Percentiles rank a stretch among this genome's conserved stretches.
phyloP scores from a whole-genome alignment of 139 green algal species.

The Micractinium conductrix region DNA sequence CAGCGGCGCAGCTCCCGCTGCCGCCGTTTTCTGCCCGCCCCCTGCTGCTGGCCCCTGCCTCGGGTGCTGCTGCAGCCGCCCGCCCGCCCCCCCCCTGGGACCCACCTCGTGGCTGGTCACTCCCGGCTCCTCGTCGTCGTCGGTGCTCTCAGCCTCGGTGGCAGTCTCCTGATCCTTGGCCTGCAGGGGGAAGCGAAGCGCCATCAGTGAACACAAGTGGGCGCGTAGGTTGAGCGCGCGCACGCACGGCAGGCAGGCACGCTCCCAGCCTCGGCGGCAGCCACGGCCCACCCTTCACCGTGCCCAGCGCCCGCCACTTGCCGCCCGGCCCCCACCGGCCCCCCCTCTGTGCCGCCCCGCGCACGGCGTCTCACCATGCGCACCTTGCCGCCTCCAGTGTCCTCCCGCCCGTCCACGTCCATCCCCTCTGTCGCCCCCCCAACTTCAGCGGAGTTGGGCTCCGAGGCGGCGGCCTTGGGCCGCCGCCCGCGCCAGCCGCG shows the following conservation, averaged over 20 bases:
- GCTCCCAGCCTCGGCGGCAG: background rate
- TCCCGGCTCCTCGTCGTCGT: slow-evolving; percentile 31
- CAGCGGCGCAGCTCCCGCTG: too few species aligned
- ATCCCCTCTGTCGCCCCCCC: slow-evolving; percentile 2
- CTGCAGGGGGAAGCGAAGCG: background rate
- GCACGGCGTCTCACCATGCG: background rate
- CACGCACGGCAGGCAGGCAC: background rate
- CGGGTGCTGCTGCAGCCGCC: too few species aligned
- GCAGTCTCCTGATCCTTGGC: slow-evolving; percentile 32
- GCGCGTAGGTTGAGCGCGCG: background rate
- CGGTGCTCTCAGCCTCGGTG: slow-evolving; percentile 32
- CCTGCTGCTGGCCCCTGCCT: too few species aligned
- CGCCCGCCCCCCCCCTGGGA: too few species aligned
- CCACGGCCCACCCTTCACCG: background rate
- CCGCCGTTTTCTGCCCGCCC: too few species aligned
- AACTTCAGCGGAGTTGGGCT: slow-evolving; percentile 32
- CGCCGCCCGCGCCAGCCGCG: slow-evolving; percentile 13
- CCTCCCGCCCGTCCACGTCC: slow-evolving; percentile 35
- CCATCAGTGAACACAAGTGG: background rate
- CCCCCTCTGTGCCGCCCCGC: too few species aligned
- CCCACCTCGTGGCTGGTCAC: slow-evolving; percentile 43
- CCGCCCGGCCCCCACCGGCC: background rate
- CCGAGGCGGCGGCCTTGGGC: slow-evolving; percentile 25
- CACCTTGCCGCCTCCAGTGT: slow-evolving; percentile 24
- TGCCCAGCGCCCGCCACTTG: background rate